phyloP scores from a whole-genome alignment of 495 filamentous ascomycete species.

The Usnea hakonensis region DNA sequence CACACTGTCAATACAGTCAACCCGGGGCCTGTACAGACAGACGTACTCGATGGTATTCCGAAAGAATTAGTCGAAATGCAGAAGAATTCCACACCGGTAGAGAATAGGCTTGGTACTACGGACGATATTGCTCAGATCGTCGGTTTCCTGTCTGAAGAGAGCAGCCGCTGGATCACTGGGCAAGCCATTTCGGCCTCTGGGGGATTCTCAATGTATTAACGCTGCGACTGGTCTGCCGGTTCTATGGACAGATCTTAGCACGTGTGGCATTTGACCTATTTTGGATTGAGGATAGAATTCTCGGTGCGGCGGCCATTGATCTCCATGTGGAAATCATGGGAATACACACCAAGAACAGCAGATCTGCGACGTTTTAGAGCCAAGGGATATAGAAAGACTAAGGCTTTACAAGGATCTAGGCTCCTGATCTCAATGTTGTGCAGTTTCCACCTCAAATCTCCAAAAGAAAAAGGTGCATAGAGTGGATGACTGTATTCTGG shows the following conservation, averaged over 20 bases:
- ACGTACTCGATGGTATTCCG: slow-evolving; percentile 35
- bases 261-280: background rate
- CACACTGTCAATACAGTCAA: slow-evolving; percentile 39
- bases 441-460: background rate
- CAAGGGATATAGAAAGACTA: too few relatives aligned
- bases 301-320: background rate
- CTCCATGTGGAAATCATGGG: background rate
- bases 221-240: background rate
- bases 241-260: background rate
- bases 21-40: slow-evolving; percentile 35
- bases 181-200: slow-evolving; percentile 52
- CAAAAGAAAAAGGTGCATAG: too few relatives aligned
- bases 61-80: slow-evolving; percentile 31
- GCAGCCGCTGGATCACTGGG: slow-evolving; percentile 49
- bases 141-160: slow-evolving; percentile 42
- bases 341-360: background rate
- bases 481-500: background rate
- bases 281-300: background rate
- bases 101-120: slow-evolving; percentile 43
- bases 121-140: slow-evolving; percentile 54
- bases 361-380: too few relatives aligned
- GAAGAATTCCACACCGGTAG: slow-evolving; percentile 34
- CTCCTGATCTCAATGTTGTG: background rate
- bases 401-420: background rate
- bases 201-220: slow-evolving; percentile 32